Evolutionary conservation across 2,329 filamentous ascomycete species (phyloP).

Genomic region (Fusarium anguioides): DNA sequence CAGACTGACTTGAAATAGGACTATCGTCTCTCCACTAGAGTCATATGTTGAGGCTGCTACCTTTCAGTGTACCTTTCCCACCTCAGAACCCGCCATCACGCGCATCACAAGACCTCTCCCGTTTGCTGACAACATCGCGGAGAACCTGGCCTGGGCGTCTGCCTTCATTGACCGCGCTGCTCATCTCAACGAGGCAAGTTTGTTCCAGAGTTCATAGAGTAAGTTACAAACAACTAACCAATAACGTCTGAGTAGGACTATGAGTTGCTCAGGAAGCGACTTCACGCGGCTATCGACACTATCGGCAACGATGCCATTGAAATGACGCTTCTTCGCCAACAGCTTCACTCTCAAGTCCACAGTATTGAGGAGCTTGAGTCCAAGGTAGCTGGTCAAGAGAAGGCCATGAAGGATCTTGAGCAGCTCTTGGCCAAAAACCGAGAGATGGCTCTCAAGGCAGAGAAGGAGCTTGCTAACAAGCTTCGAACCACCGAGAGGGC

Average conservation of each 20-base stretch:
- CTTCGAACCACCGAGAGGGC: neutral
- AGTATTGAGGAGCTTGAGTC: neutral
- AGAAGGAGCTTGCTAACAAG: neutral
- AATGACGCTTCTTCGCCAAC: neutral
- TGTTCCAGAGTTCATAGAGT: no score
- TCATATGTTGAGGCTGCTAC: neutral
- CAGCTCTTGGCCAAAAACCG: neutral
- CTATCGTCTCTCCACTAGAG: neutral
- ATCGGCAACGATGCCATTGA: conserved; percentile 5
- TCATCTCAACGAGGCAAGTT: neutral
- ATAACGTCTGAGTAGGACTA: neutral
- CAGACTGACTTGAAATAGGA: neutral
- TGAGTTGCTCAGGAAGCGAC: neutral
- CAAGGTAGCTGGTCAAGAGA: neutral
- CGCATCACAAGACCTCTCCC: neutral
- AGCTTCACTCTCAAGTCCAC: neutral
- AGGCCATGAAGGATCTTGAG: neutral
- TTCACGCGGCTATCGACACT: neutral
- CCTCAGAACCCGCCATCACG: neutral
- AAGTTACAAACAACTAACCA: no score
- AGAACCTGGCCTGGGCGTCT: conserved; percentile 1
- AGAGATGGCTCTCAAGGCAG: neutral
- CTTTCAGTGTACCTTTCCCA: neutral
- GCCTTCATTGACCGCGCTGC: conserved; percentile 1
- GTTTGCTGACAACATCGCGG: neutral